Base-by-base conservation (phyloP, 2,329 filamentous ascomycete genomes). In the Boeremia exigua region DNA sequence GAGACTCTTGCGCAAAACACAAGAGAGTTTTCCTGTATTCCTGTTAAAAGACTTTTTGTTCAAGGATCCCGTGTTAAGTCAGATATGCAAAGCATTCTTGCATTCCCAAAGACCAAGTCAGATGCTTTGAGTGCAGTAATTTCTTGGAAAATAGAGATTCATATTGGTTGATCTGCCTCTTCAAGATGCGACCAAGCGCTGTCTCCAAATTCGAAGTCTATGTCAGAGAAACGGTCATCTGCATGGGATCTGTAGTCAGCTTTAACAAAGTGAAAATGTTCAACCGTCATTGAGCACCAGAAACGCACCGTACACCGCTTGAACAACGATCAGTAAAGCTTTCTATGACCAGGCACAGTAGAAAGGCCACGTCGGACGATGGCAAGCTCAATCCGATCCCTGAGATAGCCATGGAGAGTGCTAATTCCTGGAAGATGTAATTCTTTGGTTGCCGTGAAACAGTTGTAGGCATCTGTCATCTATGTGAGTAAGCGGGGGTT, bases 1-100 rank as follows among this genome's bases (percentile, higher is more conserved):
- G 60, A 58, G 6, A 36, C 45, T 23, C 53, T 56, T 37, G 54
- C 56, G 25, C 56, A 61, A 34, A 61, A 58, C 7, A 44, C 33
- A 14, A 53, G 14, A 9, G 56, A 44, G 6, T 51, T 46, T 1
- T 28, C 10, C 3, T 30, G 11, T 28, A 19, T 29, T 3, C 28
- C 47, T 15, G 27, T 11, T 19, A 30, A 42, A n/a, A 56, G 47
- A 6, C 4, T 15, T 8, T 36, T 40, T 12, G 42, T 51, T 17
- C 42, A 29, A 4, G 15, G 11, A n/a, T 51, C 37, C 5, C 9
- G 23, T 39, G 30, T 14, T 3, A 56, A n/a, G 19, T 28, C 10
- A 8, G 53, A 15, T 15, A 56, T 40, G 9, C 28, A 37, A 25
- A 51, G 43, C 17, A 11, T 19, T 12, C 19, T 32, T 17, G 10